A percentile compares a stretch with the other conserved stretches of the same genome.
Evolutionary conservation across 768 basidiomycete species (phyloP).

Genomic region (Boletus eberwhitei): DNA sequence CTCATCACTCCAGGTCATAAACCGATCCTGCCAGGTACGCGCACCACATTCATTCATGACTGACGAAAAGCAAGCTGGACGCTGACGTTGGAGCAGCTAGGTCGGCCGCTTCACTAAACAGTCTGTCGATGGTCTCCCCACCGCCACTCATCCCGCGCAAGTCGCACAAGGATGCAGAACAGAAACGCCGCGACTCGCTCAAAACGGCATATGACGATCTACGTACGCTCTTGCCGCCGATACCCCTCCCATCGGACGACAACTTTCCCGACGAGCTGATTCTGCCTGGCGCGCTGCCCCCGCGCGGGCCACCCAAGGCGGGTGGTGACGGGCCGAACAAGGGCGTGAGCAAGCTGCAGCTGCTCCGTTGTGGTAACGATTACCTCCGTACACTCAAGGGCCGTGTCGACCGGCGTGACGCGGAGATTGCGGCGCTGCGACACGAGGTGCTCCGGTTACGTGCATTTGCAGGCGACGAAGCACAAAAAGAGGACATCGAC

Average conservation of each 20-base stretch:
- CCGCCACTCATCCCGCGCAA: slow-evolving; percentile 59
- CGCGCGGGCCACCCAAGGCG: slow-evolving; percentile 82
- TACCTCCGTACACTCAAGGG: slow-evolving; percentile 75
- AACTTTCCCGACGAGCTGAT: slow-evolving; percentile 68
- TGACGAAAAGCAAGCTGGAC: not conserved
- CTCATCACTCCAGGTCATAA: slow-evolving; percentile 59
- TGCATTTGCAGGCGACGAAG: slow-evolving; percentile 26
- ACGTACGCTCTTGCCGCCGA: slow-evolving; percentile 79
- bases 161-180: slow-evolving; percentile 95
- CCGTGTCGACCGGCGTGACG: slow-evolving; percentile 75
- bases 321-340: slow-evolving; percentile 92
- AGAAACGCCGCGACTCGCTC: slow-evolving; percentile 93
- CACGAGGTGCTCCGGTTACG: slow-evolving; percentile 64
- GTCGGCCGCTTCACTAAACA: slow-evolving; percentile 26
- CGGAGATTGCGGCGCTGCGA: slow-evolving; percentile 67
- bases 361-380: slow-evolving; percentile 88
- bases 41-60: not conserved
- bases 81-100: slow-evolving; percentile 31
- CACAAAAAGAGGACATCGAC: slow-evolving; percentile 23
- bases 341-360: slow-evolving; percentile 88
- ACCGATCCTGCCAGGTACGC: slow-evolving; percentile 67
- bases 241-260: slow-evolving; percentile 77
- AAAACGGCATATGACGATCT: slow-evolving; percentile 92
- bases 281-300: slow-evolving; percentile 85
- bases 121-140: slow-evolving; percentile 29